These are phyloP conservation scores for Schizothecium vesticola DNA, from an alignment of 495 filamentous ascomycete genomes.

Conservation along the genomic window DNA sequence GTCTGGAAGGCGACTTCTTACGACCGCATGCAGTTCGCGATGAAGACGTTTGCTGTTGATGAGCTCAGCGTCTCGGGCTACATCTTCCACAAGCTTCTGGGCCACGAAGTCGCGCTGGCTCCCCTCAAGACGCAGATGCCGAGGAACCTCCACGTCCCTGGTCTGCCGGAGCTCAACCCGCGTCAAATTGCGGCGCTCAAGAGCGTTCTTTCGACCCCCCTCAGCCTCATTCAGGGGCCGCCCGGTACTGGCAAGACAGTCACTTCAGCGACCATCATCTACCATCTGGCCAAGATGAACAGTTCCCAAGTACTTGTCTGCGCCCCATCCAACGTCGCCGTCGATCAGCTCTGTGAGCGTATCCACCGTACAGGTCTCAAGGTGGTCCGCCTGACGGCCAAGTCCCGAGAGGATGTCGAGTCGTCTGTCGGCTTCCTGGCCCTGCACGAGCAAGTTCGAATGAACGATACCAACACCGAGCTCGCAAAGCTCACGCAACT, in stretches of 20 bases:
- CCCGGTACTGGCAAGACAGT: constrained; percentile 98
- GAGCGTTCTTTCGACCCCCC: constrained; percentile 84
- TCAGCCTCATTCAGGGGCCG: constrained; percentile 94
- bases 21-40: constrained; percentile 97
- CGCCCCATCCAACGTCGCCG: constrained; percentile 96
- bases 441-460: constrained; percentile 92
- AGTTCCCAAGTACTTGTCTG: constrained; percentile 94
- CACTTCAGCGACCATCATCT: constrained; percentile 98
- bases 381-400: constrained; percentile 95
- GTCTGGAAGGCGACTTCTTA: constrained; percentile 99
- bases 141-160: constrained; percentile 93
- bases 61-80: constrained; percentile 98
- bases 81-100: constrained; percentile 95
- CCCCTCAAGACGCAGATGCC: constrained; percentile 97
- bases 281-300: constrained; percentile 92
- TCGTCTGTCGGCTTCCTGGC: constrained; percentile 93
- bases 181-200: constrained; percentile 97
- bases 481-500: constrained; percentile 85
- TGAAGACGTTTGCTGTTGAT: constrained; percentile 98
- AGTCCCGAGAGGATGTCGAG: constrained; percentile 97
- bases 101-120: constrained; percentile 91
- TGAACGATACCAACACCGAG: constrained; percentile 94
- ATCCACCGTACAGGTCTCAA: constrained; percentile 94
- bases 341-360: constrained; percentile 96
- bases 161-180: constrained; percentile 89